Percentiles rank a stretch among this genome's conserved stretches.
Conservation (phyloP, 2,329 filamentous ascomycete genomes). For the Fusarium pseudonygamai region DNA sequence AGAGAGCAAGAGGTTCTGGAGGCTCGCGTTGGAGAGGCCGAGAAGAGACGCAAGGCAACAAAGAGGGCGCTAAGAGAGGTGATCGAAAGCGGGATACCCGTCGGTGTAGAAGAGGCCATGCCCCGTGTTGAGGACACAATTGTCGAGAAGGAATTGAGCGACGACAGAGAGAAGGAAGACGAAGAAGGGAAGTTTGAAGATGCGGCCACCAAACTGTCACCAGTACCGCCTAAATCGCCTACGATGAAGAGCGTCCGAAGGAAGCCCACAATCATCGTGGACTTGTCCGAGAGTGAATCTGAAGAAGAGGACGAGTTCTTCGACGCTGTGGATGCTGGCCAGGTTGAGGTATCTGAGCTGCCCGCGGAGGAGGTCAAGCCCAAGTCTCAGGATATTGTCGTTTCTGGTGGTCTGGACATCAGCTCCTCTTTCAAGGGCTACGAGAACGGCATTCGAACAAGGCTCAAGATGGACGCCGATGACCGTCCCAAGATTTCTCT, state of each 20-base stretch:
- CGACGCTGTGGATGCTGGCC: slow-evolving; percentile 92
- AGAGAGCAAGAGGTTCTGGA: slow-evolving; percentile 93
- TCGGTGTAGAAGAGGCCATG: slow-evolving; percentile 44
- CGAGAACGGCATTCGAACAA: slow-evolving; percentile 83
- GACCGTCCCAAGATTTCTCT: slow-evolving; percentile 93
- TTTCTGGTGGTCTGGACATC: slow-evolving; percentile 68
- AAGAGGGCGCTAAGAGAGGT: slow-evolving; percentile 91
- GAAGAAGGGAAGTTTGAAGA: slow-evolving; percentile 38
- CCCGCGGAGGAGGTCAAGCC: slow-evolving; percentile 59
- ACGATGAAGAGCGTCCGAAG: slow-evolving; percentile 54
- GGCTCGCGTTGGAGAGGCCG: slow-evolving; percentile 85
- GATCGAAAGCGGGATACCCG: slow-evolving; percentile 64
- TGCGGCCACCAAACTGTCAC: slow-evolving; percentile 20
- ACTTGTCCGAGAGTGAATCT: slow-evolving; percentile 82
- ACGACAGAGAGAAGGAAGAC: slow-evolving; percentile 30
- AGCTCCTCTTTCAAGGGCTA: slow-evolving; percentile 86
- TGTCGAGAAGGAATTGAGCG: slow-evolving; percentile 47
- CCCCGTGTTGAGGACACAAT: slow-evolving; percentile 40
- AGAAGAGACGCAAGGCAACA: slow-evolving; percentile 87
- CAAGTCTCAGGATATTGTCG: slow-evolving; percentile 54
- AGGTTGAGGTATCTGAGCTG: slow-evolving; percentile 81
- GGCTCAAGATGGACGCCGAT: slow-evolving; percentile 89
- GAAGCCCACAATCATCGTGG: slow-evolving; percentile 74
- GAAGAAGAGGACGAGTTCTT: slow-evolving; percentile 94
- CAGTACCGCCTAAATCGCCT: slow-evolving; percentile 18